Base-by-base conservation (phyloP, 805 yeast genomes). In the Saccharomycopsis sp. region DNA sequence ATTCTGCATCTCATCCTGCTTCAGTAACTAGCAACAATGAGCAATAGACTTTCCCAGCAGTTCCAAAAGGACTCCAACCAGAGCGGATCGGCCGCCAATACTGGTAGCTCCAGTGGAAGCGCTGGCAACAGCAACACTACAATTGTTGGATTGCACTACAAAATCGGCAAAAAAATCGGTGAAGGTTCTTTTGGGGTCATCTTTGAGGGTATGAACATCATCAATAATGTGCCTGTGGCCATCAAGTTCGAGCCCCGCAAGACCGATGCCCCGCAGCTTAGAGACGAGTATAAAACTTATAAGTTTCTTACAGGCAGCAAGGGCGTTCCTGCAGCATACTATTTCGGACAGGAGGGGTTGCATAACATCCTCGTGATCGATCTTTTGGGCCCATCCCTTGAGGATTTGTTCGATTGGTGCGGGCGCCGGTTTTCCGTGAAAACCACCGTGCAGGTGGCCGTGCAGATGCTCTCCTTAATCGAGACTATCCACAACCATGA, bases 121-220 rank as follows among this genome's bases (percentile, higher is more conserved):
- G 12, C 24, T 24, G 22, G 55, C 56, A 7, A 5, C 29, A 53
- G 54, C 52, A 52, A 25, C 23, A 58, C 53, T 44, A 67, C 69
- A 14, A 75, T 77, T 52, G 97, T 94, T 52, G 99, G 99, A 23
- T 84, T 93, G 62, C 99, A 94, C 76, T 94, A 92, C 75, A 87
- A 91, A 66, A 94, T 94, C 58, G 99, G 98, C 60, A 93, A 92
- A 72, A 94, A 94, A 75, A 92, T 94, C 62, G 99, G 99, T 59
- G 98, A 94, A 74, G 99, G 99, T 51, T 93, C 98, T 2, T 94
- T 94, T 72, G 99, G 99, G 58, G 96, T 94, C 56, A 87, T 94
- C 60, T 94, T 94, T 70, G 98, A 94, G 75, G 99, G 99, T 63
- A 82, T 89, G 50, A 93, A 94, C 71, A 79, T 94, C 69, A 83